A percentile compares a stretch with the other conserved stretches of the same genome.
These are phyloP conservation scores for Ophiorrhiza pumila DNA, from an alignment of 257 asterid genomes.

Conservation along the genomic window DNA sequence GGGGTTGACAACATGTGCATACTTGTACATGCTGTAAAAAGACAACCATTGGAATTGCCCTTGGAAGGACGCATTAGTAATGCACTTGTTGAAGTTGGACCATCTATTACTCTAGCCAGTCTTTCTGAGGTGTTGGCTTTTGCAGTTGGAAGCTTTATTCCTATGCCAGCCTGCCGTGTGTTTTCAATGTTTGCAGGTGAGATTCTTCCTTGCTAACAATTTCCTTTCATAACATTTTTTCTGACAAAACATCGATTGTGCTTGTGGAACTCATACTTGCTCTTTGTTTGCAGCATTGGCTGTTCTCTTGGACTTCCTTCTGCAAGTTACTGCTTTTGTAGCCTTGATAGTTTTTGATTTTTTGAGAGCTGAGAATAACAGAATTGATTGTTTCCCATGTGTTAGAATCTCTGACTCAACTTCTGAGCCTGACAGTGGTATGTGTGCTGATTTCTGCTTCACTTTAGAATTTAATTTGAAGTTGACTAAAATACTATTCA, in stretches of 20 bases:
- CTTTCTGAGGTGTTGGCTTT: slow-evolving; percentile 94
- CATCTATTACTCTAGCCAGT: slow-evolving; percentile 96
- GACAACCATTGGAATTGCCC: slow-evolving; percentile 88
- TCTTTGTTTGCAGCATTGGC: slow-evolving; percentile 79
- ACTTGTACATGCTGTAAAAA: slow-evolving; percentile 92
- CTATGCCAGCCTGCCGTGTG: slow-evolving; percentile 98
- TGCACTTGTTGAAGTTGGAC: slow-evolving; percentile 99
- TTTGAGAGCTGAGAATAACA: slow-evolving; percentile 85
- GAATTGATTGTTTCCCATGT: slow-evolving; percentile 95
- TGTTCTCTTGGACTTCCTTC: slow-evolving; percentile 92
- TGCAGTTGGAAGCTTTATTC: slow-evolving; percentile 99
- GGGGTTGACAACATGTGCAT: slow-evolving; percentile 99
- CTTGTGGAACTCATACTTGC: slow-evolving; percentile 21
- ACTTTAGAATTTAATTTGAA: slow-evolving; percentile 12
- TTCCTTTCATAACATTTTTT: neutral
- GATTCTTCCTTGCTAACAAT: slow-evolving; percentile 15
- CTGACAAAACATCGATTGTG: neutral
- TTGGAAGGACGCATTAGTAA: slow-evolving; percentile 93
- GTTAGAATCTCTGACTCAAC: slow-evolving; percentile 53
- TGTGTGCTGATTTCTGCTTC: slow-evolving; percentile 11
- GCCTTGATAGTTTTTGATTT: slow-evolving; percentile 94
- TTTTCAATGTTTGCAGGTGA: slow-evolving; percentile 99
- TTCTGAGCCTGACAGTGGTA: slow-evolving; percentile 73
- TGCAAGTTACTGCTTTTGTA: slow-evolving; percentile 97
- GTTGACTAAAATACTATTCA: neutral